These are phyloP conservation scores for Irpex sp. DNA, from an alignment of 1,284 basidiomycete genomes.

Conservation along the genomic window DNA sequence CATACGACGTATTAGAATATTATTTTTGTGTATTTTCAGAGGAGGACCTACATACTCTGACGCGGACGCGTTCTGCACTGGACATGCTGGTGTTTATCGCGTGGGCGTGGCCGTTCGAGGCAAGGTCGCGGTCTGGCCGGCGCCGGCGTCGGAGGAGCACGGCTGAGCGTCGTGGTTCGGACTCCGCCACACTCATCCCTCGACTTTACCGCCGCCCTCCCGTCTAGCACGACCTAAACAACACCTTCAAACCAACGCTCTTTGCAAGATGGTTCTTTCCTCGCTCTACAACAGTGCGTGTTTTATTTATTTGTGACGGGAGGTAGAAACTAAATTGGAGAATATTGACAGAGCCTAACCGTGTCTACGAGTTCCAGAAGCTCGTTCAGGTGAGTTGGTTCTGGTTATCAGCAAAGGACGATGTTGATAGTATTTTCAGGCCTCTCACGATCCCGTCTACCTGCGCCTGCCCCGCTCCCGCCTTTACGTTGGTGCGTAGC, in stretches of 20 bases:
- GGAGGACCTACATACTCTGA: slow-evolving; percentile 50
- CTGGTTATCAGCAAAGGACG: background rate
- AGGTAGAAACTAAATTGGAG: background rate
- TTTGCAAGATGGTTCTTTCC: slow-evolving; percentile 44
- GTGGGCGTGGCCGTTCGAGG: slow-evolving; percentile 19
- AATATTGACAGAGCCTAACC: slow-evolving; percentile 52
- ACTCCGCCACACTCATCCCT: slow-evolving; percentile 22
- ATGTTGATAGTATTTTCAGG: slow-evolving; percentile 20
- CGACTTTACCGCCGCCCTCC: slow-evolving; percentile 10
- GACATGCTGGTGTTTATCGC: slow-evolving; percentile 36
- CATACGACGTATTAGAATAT: background rate
- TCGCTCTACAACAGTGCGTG: slow-evolving; percentile 47
- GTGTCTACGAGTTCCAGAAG: slow-evolving; percentile 60
- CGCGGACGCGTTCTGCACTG: slow-evolving; percentile 64
- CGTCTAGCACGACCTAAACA: slow-evolving; percentile 3
- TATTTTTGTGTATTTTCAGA: background rate
- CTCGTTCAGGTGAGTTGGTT: slow-evolving; percentile 51
- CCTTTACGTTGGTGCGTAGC: slow-evolving; percentile 42
- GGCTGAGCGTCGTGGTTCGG: slow-evolving; percentile 16
- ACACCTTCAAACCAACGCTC: slow-evolving; percentile 13
- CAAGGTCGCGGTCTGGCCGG: slow-evolving; percentile 12
- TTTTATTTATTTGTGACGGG: background rate
- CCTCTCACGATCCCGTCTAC: slow-evolving; percentile 40
- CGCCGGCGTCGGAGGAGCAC: slow-evolving; percentile 19
- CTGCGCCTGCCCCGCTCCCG: slow-evolving; percentile 42